Conservation (phyloP, 2,329 filamentous ascomycete species). For the Monilinia polystroma region DNA sequence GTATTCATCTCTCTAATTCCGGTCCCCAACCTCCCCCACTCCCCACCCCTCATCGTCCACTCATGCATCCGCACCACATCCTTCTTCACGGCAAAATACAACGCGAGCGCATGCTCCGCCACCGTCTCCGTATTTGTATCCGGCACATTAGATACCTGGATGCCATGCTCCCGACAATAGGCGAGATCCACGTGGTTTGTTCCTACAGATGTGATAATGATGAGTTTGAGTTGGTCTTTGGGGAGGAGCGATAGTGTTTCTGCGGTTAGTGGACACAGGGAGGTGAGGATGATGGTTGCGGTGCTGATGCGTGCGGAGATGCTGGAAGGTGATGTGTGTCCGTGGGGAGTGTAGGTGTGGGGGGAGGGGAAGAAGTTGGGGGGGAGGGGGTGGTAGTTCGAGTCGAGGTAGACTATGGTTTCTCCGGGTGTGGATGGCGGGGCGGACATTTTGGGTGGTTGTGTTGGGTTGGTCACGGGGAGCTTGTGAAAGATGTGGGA, state of each 20-base stretch:
- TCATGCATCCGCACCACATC: constrained; percentile 13
- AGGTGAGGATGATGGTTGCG: not conserved
- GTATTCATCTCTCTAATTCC: not conserved
- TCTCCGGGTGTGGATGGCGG: too few relatives aligned
- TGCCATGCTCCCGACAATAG: not conserved
- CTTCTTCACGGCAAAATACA: constrained; percentile 12
- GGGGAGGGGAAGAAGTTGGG: too few relatives aligned
- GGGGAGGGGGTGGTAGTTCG: too few relatives aligned
- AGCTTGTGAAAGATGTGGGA: too few relatives aligned
- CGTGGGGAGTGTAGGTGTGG: too few relatives aligned
- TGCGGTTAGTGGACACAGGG: not conserved
- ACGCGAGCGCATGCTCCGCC: not conserved
- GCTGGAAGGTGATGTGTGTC: not conserved
- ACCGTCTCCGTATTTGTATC: constrained; percentile 4
- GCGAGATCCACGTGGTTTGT: constrained; percentile 12
- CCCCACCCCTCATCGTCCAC: constrained; percentile 2
- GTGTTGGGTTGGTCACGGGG: too few relatives aligned
- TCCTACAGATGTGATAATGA: constrained; percentile 7
- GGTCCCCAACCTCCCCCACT: not conserved
- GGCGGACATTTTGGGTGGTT: too few relatives aligned
- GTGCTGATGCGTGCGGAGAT: not conserved
- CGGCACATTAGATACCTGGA: constrained; percentile 9
- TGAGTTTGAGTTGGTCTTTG: constrained; percentile 3
- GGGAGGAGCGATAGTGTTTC: not conserved
- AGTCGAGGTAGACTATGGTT: too few relatives aligned